A percentile compares a stretch with the other conserved stretches of the same genome.
Evolutionary conservation across 495 filamentous ascomycete species (phyloP).

Genomic region (Podospora comata): DNA sequence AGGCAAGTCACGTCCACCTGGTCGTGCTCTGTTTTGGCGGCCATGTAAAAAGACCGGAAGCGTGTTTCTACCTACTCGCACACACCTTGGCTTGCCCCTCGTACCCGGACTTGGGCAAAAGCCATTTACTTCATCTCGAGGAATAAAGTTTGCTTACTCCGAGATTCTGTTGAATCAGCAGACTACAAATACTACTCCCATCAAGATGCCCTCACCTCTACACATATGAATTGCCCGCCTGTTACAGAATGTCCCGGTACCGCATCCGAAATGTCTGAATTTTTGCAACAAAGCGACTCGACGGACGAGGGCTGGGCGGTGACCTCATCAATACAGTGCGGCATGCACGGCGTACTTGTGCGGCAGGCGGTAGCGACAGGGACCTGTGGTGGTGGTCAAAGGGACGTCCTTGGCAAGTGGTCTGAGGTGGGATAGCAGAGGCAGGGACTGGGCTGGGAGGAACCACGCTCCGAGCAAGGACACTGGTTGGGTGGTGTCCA

Average conservation of each 20-base stretch:
- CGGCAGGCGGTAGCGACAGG: slow-evolving; percentile 12
- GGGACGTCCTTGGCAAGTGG: slow-evolving; percentile 13
- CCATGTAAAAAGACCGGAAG: slow-evolving; percentile 6
- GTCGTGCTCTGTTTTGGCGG: background rate
- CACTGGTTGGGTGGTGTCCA: background rate
- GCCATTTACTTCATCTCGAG: background rate
- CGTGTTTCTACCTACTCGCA: background rate
- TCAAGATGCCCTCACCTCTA: no score
- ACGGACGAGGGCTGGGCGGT: slow-evolving; percentile 6
- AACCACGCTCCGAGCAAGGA: slow-evolving; percentile 12
- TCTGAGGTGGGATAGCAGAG: slow-evolving; percentile 9
- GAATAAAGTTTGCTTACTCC: background rate
- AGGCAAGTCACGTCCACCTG: slow-evolving; percentile 2
- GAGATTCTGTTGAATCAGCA: background rate
- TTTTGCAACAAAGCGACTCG: background rate
- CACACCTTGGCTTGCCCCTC: background rate
- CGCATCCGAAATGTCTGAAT: background rate
- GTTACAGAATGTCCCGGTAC: background rate
- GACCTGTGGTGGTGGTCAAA: slow-evolving; percentile 1
- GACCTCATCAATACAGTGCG: slow-evolving; percentile 27
- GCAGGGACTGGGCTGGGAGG: slow-evolving; percentile 11
- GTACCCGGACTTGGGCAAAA: background rate
- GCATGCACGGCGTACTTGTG: background rate
- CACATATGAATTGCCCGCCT: background rate
- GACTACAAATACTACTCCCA: no score